Base-by-base conservation (phyloP, 1,284 basidiomycete genomes). In the Apiotrichum sp. region DNA sequence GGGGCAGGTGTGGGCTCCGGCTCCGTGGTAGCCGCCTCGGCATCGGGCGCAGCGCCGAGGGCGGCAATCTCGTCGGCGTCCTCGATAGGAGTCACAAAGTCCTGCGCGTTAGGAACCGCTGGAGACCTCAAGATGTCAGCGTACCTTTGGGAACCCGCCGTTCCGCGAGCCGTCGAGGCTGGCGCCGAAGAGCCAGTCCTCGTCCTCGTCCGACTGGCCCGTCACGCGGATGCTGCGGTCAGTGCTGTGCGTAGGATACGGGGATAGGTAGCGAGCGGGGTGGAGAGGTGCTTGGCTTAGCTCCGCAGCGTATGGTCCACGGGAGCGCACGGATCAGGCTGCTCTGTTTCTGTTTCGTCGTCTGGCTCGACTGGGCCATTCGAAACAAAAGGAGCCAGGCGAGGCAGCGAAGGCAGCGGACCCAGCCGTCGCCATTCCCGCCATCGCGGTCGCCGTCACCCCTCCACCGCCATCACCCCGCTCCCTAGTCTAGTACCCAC, bases 171-270 rank as follows among this genome's bases (percentile, higher is more conserved):
- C 74, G 58, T 77, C 75, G 3, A 77, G 44, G 10, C 61, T 66
- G 58, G 74, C 73, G 16, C 75, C 75, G 2, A 75, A 50, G 10
- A 75, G 55, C 75, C 75, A 77, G 59, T 77, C 75, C 58, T 77
- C 75, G 55, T 77, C 75, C 31, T 75, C 73, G 3, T 58, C 59
- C 3, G 69, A 72, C 2, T 69, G 69, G 7, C 74, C 75, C 0
- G 72, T 75, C 33, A 77, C 75, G 44, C 73, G 65, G 32, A 77
- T 73, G 2, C 75, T 77, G 49, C 13, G n/a, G 31, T 61, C 36
- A 57, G 59, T 29, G 6, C 10, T 34, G n/a, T 29, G 22, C 5
- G 41, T 29, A 8, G 13, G 13, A 8, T 38, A 8, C 36, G 22
- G 22, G 22, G 22, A 22, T 22, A 22, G 22, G 22, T 22, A 22